Base-by-base conservation (phyloP, 2,329 filamentous ascomycete species). In the Colletotrichum horii region DNA sequence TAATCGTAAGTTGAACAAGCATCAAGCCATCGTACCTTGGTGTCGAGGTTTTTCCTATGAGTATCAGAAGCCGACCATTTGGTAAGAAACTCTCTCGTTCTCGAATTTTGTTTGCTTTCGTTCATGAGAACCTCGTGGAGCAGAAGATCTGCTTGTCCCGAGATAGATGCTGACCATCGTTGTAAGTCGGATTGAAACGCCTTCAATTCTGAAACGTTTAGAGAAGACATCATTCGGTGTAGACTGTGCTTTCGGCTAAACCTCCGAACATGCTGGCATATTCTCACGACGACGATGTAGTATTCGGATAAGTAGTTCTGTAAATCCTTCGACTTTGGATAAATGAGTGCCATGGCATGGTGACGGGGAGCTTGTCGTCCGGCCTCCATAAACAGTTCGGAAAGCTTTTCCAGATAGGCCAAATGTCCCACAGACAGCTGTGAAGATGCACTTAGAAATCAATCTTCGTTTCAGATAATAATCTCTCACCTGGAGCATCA, bases 1-100 rank as follows among this genome's bases (percentile, higher is more conserved):
- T 36, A 16, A 2, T 36, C 34, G 15, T 36, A 36, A 0, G 34
- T 36, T 16, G 34, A 36, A 15, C 34, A 36, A 16, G 34, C 34
- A 36, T 36, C 3, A 1, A 36, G 34, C 34, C 34, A 36, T 1
- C 15, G 34, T 2, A 4, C 34, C 6, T 36, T 36, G 34, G 15
- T 36, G 7, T 1, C 6, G 3, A 36, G 34, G 11, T 6, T 7
- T 4, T 7, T 36, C 34, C 1, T n/a, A n/a, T n/a, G 34, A 36
- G 34, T 36, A n/a, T n/a, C n/a, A n/a, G n/a, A n/a, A n/a, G n/a
- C 34, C 1, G 34, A 19, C 16, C 8, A 43, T 9, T 5, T 19
- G 8, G 0, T 19, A 1, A 43, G 8, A 5, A 43, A 2, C 3
- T 5, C 16, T 19, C 16, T 43, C 0, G 16, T 19, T 1, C 2